A percentile compares a stretch with the other conserved stretches of the same genome.
Conservation (phyloP, 2,329 filamentous ascomycete species). For the Colletotrichum godetiae region DNA sequence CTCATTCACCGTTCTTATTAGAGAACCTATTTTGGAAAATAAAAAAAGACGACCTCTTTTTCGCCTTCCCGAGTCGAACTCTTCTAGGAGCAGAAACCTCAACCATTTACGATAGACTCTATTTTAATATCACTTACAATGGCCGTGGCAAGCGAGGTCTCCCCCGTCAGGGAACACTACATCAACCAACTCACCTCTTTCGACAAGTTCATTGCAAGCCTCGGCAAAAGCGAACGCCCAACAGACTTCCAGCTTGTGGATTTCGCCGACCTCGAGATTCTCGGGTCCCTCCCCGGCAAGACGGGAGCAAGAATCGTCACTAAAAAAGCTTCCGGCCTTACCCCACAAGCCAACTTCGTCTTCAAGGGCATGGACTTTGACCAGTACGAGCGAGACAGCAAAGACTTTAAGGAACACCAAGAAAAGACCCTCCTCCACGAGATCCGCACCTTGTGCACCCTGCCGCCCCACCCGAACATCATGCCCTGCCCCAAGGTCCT, state of each 20-base stretch:
- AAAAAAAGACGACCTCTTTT: background rate
- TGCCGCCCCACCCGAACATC: conserved; percentile 38
- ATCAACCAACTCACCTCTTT: conserved; percentile 27
- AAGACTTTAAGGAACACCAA: conserved; percentile 22
- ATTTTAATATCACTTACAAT: background rate
- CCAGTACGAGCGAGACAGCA: conserved; percentile 11
- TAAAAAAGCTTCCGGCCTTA: background rate
- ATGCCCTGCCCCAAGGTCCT: conserved; percentile 32
- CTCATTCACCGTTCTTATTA: background rate
- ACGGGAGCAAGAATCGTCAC: conserved; percentile 31
- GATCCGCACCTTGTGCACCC: conserved; percentile 32
- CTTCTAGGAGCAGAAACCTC: background rate
- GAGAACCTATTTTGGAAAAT: background rate
- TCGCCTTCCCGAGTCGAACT: background rate
- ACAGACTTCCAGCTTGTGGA: conserved; percentile 21
- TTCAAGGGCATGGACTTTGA: conserved; percentile 37
- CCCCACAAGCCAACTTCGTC: conserved; percentile 13
- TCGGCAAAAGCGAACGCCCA: background rate
- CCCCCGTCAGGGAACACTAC: conserved; percentile 14
- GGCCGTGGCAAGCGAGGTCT: background rate
- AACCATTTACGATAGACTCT: background rate
- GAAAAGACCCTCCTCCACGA: conserved; percentile 35
- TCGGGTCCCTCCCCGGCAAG: conserved; percentile 31
- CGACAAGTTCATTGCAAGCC: background rate
- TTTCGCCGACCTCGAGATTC: conserved; percentile 19